phyloP scores from a whole-genome alignment of 441 rosid species.

The Euphorbia celastroides region DNA sequence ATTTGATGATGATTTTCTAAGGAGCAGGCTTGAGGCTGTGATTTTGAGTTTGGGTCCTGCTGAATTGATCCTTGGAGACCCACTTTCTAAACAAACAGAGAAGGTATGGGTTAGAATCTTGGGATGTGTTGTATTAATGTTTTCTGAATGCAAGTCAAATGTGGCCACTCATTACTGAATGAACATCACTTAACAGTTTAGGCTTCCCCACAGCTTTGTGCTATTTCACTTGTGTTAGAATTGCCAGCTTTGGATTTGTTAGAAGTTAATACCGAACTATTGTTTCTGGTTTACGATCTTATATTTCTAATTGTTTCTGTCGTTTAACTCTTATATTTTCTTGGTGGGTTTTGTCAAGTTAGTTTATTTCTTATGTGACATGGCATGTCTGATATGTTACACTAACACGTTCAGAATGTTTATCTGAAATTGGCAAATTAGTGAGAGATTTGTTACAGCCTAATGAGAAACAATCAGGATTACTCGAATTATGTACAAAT shows the following conservation, averaged over 20 bases:
- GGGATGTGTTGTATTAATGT: background rate
- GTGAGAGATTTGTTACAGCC: too few relatives aligned
- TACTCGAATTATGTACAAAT: background rate
- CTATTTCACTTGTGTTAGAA: too few relatives aligned
- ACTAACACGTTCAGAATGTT: background rate
- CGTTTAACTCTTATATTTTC: background rate
- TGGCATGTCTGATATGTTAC: background rate
- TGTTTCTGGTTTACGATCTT: too few relatives aligned
- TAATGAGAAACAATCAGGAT: too few relatives aligned
- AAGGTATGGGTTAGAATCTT: slow-evolving; percentile 41
- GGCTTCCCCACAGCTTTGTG: too few relatives aligned
- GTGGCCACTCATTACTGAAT: background rate
- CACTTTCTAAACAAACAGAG: slow-evolving; percentile 71
- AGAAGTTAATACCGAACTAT: too few relatives aligned
- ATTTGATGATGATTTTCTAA: slow-evolving; percentile 59
- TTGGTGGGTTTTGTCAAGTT: background rate
- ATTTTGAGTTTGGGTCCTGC: slow-evolving; percentile 76
- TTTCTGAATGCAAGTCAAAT: background rate
- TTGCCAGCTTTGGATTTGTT: too few relatives aligned
- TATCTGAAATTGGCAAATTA: too few relatives aligned
- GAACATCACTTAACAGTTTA: too few relatives aligned
- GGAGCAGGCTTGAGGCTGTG: slow-evolving; percentile 85
- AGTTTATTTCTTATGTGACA: background rate
- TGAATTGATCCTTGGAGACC: slow-evolving; percentile 77
- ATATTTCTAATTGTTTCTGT: background rate